Conservation (phyloP, 2,329 filamentous ascomycete genomes). For the Beauveria australis region DNA sequence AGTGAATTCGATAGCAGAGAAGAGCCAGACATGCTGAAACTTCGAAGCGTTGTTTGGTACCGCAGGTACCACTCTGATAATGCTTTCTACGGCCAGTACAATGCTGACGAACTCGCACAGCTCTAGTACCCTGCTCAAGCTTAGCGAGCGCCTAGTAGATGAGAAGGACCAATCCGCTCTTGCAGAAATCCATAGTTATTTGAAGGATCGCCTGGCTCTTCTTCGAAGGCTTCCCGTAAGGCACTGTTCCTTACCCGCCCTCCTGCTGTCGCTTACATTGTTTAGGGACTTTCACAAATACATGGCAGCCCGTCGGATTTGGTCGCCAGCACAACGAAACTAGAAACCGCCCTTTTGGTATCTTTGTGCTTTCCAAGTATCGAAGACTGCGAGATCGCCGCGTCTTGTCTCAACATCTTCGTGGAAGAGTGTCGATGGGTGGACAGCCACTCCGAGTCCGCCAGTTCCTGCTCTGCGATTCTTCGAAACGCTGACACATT, state of each 20-base stretch:
- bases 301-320: slow-evolving; percentile 48
- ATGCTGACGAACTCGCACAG: slow-evolving; percentile 14
- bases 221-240: slow-evolving; percentile 42
- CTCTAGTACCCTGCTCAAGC: slow-evolving; percentile 32
- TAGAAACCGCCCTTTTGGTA: slow-evolving; percentile 56
- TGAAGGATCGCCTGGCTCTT: slow-evolving; percentile 46
- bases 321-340: slow-evolving; percentile 41
- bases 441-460: slow-evolving; percentile 40
- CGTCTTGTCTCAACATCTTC: slow-evolving; percentile 51
- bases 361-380: slow-evolving; percentile 58
- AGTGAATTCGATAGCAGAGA: slow-evolving; percentile 19
- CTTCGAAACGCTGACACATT: slow-evolving; percentile 55
- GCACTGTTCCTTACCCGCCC: neutral
- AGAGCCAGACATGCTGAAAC: slow-evolving; percentile 19
- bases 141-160: slow-evolving; percentile 40
- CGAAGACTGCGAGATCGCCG: slow-evolving; percentile 56
- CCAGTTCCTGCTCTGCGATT: slow-evolving; percentile 43
- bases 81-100: neutral
- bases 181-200: slow-evolving; percentile 44
- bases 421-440: slow-evolving; percentile 53
- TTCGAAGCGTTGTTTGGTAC: slow-evolving; percentile 41
- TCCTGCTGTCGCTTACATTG: neutral
- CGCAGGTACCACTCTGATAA: slow-evolving; percentile 34
- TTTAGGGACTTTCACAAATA: slow-evolving; percentile 46
- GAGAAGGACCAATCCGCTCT: slow-evolving; percentile 36